phyloP scores from a whole-genome alignment of 2,329 filamentous ascomycete species.

The Aspergillus spinulosporus region DNA sequence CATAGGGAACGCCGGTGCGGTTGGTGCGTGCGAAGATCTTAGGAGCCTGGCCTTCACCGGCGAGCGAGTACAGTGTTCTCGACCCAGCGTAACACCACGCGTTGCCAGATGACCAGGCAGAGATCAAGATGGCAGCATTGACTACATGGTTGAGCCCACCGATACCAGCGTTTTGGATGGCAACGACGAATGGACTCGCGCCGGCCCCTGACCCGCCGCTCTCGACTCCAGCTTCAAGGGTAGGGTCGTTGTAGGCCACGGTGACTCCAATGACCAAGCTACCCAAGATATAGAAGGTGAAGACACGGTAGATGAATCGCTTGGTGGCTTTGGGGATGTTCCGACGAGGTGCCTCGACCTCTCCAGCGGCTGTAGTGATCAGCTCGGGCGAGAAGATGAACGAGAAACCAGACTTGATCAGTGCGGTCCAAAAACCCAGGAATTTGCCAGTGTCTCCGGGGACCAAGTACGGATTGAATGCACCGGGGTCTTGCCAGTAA shows the following conservation, averaged over 20 bases:
- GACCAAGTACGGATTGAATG: conserved; percentile 35
- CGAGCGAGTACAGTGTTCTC: conserved; percentile 13
- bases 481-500: conserved; percentile 36
- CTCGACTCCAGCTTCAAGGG: neutral
- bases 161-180: conserved; percentile 15
- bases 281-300: conserved; percentile 14
- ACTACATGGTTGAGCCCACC: conserved; percentile 13
- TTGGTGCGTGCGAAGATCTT: conserved; percentile 51
- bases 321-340: conserved; percentile 34
- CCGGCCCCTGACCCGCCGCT: conserved; percentile 11
- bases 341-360: conserved; percentile 41
- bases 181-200: conserved; percentile 14
- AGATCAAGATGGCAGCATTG: conserved; percentile 15
- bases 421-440: conserved; percentile 38
- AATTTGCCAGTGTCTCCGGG: conserved; percentile 38
- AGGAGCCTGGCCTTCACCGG: conserved; percentile 30
- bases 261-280: conserved; percentile 14
- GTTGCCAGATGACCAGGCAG: conserved; percentile 16
- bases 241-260: conserved; percentile 10
- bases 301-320: conserved; percentile 15
- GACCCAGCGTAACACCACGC: conserved; percentile 14
- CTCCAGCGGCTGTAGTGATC: conserved; percentile 43
- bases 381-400: conserved; percentile 46
- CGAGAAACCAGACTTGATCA: conserved; percentile 30
- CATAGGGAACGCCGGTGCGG: conserved; percentile 55